Percentiles rank a stretch among this genome's conserved stretches.
These are phyloP conservation scores for Claviceps lovelessii DNA, from an alignment of 2,329 filamentous ascomycete genomes.

Conservation along the genomic window DNA sequence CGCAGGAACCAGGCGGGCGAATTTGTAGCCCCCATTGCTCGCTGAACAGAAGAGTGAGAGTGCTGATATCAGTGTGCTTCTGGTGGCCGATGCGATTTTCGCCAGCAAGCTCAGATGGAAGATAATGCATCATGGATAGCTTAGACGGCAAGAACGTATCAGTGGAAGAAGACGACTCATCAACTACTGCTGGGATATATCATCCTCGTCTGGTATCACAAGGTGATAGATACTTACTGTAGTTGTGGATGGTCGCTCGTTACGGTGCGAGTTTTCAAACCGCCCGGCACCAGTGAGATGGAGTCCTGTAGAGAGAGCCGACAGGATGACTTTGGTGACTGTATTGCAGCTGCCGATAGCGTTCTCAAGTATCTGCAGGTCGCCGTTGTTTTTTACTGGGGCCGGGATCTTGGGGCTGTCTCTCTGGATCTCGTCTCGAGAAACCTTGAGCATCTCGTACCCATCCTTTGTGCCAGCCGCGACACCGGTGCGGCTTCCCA, in stretches of 20 bases:
- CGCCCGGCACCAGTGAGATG: slow-evolving; percentile 29
- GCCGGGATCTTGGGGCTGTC: slow-evolving; percentile 30
- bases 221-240: slow-evolving; percentile 14
- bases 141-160: not conserved
- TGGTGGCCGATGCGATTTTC: slow-evolving; percentile 35
- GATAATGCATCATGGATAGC: slow-evolving; percentile 42
- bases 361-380: slow-evolving; percentile 34
- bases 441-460: slow-evolving; percentile 40
- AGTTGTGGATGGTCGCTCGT: slow-evolving; percentile 32
- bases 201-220: not conserved
- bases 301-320: slow-evolving; percentile 33
- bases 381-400: slow-evolving; percentile 32
- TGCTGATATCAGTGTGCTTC: slow-evolving; percentile 44
- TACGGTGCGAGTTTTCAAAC: slow-evolving; percentile 37
- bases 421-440: slow-evolving; percentile 35
- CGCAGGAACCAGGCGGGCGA: slow-evolving; percentile 28
- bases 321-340: slow-evolving; percentile 34
- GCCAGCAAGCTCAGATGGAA: slow-evolving; percentile 27
- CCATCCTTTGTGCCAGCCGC: slow-evolving; percentile 33
- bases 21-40: slow-evolving; percentile 45
- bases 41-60: slow-evolving; percentile 39
- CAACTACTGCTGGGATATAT: not conserved
- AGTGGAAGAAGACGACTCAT: not conserved
- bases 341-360: slow-evolving; percentile 36
- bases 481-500: slow-evolving; percentile 34